phyloP scores from a whole-genome alignment of 106 monocot species.

The Dendrobium nobile region DNA sequence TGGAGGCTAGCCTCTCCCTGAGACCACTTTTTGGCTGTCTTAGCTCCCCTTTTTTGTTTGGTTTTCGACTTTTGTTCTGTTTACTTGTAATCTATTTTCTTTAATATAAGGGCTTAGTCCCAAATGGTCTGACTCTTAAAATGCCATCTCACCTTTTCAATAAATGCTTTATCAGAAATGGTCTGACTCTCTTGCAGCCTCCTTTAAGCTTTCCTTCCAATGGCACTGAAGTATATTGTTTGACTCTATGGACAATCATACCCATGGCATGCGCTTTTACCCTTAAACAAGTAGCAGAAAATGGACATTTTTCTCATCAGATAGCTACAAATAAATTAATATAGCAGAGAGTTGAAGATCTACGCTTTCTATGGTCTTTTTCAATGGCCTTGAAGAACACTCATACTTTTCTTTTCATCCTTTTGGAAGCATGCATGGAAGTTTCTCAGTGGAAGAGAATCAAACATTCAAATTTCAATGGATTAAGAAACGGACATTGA shows the following conservation, averaged over 20 bases:
- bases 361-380: too few species aligned
- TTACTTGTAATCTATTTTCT: too few species aligned
- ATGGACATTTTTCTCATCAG: too few species aligned
- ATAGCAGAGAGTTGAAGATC: too few species aligned
- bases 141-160: neutral
- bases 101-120: too few species aligned
- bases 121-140: too few species aligned
- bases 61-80: too few species aligned
- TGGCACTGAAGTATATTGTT: slow-evolving; percentile 1
- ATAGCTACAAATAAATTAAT: neutral
- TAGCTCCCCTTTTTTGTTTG: too few species aligned
- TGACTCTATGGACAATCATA: slow-evolving; percentile 4
- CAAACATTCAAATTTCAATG: neutral
- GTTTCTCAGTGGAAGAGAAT: neutral
- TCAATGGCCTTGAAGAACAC: too few species aligned
- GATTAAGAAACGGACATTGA: neutral
- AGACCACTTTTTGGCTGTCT: too few species aligned
- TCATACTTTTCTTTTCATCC: neutral
- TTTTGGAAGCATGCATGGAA: neutral
- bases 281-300: neutral
- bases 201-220: slow-evolving; percentile 2
- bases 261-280: neutral
- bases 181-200: neutral
- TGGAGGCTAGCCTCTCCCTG: too few species aligned
- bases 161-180: neutral